These are phyloP conservation scores for Penicillium sp. DNA, from an alignment of 2,329 filamentous ascomycete genomes.

Conservation along the genomic window DNA sequence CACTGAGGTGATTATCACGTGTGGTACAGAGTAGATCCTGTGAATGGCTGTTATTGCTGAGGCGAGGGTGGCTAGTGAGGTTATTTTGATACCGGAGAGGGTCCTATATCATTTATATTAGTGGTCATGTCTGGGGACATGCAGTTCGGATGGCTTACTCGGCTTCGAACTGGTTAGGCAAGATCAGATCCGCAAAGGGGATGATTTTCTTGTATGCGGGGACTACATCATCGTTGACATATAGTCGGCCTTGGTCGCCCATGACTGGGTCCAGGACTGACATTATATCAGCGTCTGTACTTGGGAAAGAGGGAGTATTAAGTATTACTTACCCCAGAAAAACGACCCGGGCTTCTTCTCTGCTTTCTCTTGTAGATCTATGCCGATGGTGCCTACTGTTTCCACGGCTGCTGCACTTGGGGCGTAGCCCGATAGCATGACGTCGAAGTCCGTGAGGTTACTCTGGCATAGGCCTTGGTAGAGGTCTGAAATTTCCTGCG, in stretches of 20 bases:
- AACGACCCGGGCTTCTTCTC: constrained; percentile 67
- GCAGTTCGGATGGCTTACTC: constrained; percentile 59
- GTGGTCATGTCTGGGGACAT: not conserved
- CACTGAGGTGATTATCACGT: constrained; percentile 90
- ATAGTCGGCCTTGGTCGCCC: constrained; percentile 90
- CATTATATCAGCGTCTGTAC: constrained; percentile 3
- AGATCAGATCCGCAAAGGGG: constrained; percentile 78
- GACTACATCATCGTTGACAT: constrained; percentile 87
- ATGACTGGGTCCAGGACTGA: constrained; percentile 91
- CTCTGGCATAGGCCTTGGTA: constrained; percentile 82
- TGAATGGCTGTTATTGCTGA: constrained; percentile 76
- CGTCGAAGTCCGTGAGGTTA: constrained; percentile 82
- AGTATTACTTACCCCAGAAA: constrained; percentile 67
- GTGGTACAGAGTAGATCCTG: constrained; percentile 70
- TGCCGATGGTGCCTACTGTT: constrained; percentile 78
- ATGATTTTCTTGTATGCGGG: constrained; percentile 83
- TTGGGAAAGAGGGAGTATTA: not conserved
- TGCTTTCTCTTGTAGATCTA: constrained; percentile 69
- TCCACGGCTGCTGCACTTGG: constrained; percentile 81
- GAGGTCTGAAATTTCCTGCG: constrained; percentile 77
- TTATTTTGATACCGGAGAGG: constrained; percentile 80
- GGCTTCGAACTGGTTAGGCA: constrained; percentile 96
- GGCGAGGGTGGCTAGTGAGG: constrained; percentile 68
- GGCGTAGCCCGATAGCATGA: constrained; percentile 92
- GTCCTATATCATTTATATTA: constrained; percentile 52